Conservation (phyloP, 176 grass and related monocot genomes). For the Oryza officinalis region DNA sequence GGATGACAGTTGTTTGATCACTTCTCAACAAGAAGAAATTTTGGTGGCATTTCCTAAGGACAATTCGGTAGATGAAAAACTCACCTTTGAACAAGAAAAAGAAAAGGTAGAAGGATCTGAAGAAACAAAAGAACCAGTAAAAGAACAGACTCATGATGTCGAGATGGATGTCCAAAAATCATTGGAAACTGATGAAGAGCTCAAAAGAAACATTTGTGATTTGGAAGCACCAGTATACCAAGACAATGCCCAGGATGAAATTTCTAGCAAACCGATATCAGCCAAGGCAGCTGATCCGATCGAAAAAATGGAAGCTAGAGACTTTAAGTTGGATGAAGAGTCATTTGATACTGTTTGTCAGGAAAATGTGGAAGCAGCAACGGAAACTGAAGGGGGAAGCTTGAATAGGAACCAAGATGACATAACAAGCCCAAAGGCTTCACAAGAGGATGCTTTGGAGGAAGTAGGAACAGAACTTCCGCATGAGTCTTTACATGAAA, state of each 20-base stretch:
- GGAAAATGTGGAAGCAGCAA: slow-evolving; percentile 27
- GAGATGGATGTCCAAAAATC: slow-evolving; percentile 26
- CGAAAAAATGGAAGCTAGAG: slow-evolving; percentile 32
- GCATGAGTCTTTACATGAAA: slow-evolving; percentile 30
- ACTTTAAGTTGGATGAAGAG: slow-evolving; percentile 11
- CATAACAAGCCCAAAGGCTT: slow-evolving; percentile 31
- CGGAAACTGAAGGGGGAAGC: slow-evolving; percentile 35
- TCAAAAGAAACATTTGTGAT: slow-evolving; percentile 23
- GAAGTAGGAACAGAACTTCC: slow-evolving; percentile 31
- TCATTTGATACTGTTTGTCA: slow-evolving; percentile 32
- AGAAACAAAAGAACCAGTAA: slow-evolving; percentile 32
- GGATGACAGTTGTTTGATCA: slow-evolving; percentile 1
- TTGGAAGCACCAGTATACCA: slow-evolving; percentile 37
- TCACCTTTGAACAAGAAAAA: slow-evolving; percentile 34
- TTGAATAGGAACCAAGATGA: slow-evolving; percentile 33
- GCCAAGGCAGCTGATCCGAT: slow-evolving; percentile 14
- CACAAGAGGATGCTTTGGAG: slow-evolving; percentile 32
- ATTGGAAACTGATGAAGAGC: slow-evolving; percentile 33
- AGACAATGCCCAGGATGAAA: slow-evolving; percentile 31
- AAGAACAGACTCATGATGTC: slow-evolving; percentile 36
- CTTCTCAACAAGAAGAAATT: slow-evolving; percentile 45
- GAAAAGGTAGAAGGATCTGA: slow-evolving; percentile 36
- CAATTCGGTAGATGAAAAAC: slow-evolving; percentile 32
- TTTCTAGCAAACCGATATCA: slow-evolving; percentile 38
- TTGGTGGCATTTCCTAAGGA: slow-evolving; percentile 14